Conservation (phyloP, 331 rosid genomes). For the Erythrophleum ivorense region DNA sequence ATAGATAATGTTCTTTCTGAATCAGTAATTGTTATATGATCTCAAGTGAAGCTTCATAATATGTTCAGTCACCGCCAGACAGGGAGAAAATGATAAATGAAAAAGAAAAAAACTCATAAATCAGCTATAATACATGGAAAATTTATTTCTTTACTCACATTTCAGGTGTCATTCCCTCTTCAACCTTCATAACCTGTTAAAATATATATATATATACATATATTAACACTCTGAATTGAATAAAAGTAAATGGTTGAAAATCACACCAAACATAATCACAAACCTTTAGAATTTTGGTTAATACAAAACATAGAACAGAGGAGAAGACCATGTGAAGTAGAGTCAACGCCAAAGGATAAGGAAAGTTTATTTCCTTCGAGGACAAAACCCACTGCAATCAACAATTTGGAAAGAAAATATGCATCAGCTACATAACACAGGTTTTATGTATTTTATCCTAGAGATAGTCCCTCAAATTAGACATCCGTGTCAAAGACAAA, state of each 20-base stretch:
- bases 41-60: constrained; percentile 14
- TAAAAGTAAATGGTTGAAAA: constrained; percentile 23
- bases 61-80: constrained; percentile 17
- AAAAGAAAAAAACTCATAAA: constrained; percentile 23
- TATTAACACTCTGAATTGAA: constrained; percentile 13
- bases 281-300: constrained; percentile 95
- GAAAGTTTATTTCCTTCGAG: constrained; percentile 95
- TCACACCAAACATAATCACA: constrained; percentile 19
- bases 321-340: constrained; percentile 99
- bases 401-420: constrained; percentile 33
- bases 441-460: constrained; percentile 12
- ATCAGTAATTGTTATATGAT: constrained; percentile 10
- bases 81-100: constrained; percentile 18
- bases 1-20: constrained; percentile 15
- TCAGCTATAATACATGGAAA: constrained; percentile 31
- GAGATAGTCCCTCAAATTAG: constrained; percentile 30
- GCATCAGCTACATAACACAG: constrained; percentile 40
- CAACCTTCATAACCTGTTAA: constrained; percentile 88
- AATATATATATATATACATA: not conserved
- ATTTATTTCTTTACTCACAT: constrained; percentile 65
- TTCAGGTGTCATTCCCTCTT: constrained; percentile 95
- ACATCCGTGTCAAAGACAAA: constrained; percentile 3
- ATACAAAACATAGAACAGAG: constrained; percentile 79
- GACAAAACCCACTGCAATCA: constrained; percentile 95
- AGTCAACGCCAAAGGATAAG: constrained; percentile 96